Percentiles rank a stretch among this genome's conserved stretches.
Conservation (phyloP, 2,329 filamentous ascomycete genomes). For the Aspergillus carbonarius region DNA sequence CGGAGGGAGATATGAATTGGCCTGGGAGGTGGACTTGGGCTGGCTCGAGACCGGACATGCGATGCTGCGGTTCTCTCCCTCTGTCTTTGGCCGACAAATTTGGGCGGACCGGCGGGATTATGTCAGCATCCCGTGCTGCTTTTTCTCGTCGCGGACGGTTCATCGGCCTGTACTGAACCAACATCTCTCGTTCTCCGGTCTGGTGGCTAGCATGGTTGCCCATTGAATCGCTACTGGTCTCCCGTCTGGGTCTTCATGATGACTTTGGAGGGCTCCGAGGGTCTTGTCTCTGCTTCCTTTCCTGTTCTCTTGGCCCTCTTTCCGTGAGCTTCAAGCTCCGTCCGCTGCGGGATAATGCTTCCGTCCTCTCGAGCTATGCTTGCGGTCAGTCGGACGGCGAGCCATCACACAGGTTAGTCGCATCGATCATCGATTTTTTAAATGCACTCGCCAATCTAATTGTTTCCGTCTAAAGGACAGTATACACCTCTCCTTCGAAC, state of each 20-base stretch:
- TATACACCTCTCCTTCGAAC: neutral
- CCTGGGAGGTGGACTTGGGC: slow-evolving; percentile 9
- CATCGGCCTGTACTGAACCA: neutral
- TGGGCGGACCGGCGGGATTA: slow-evolving; percentile 27
- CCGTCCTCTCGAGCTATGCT: slow-evolving; percentile 19
- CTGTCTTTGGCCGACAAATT: slow-evolving; percentile 33
- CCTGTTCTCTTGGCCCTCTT: slow-evolving; percentile 9
- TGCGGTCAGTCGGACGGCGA: slow-evolving; percentile 19
- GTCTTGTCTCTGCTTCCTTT: slow-evolving; percentile 4
- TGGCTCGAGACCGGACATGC: slow-evolving; percentile 6
- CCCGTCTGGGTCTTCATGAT: slow-evolving; percentile 19
- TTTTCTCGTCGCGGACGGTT: neutral
- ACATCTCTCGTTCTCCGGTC: neutral
- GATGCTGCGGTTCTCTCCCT: slow-evolving; percentile 2
- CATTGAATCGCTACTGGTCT: neutral
- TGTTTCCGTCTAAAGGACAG: neutral
- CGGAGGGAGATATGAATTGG: neutral
- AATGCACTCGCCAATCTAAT: neutral
- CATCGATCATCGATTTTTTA: no score
- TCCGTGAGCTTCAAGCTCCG: slow-evolving; percentile 14
- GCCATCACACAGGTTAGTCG: slow-evolving; percentile 5
- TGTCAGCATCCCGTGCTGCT: slow-evolving; percentile 16
- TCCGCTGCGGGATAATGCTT: slow-evolving; percentile 34
- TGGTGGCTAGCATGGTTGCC: neutral
- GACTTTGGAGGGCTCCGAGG: slow-evolving; percentile 13